Base-by-base conservation (phyloP, 73 alveolate species). In the Paramecium pentaurelia region DNA sequence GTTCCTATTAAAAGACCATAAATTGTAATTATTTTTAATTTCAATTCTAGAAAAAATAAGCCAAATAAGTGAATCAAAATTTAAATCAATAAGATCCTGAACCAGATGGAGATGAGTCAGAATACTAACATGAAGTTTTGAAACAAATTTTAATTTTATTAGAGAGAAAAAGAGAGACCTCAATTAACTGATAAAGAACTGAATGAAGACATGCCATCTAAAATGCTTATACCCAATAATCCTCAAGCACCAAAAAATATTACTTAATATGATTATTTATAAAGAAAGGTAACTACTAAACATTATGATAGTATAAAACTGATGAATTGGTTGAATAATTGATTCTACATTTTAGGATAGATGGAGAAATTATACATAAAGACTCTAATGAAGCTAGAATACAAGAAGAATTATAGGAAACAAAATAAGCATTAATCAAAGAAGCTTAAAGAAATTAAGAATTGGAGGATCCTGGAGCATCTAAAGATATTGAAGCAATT, bases 191-290 rank as follows among this genome's bases (percentile, higher is more conserved):
- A 90, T 16, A 90, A 93, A 75, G 96, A 93, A 68, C 45, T 93
- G 25, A 96, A 93, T 86, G 97, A 96, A 64, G 99, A 95, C 18
- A 93, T 94, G 88, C 94, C 95, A 20, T 73, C 94, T 60, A 95
- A 96, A 88, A 73, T 96, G 84, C 94, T 96, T 49, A 93, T 88
- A 71, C 92, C 97, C 9, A 95, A 93, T 83, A 96, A 96, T 86
- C 99, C 99, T n/a, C 95, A 93, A 84, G 98, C 98, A 47, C 98
- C 99, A 12, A 96, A 95, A 70, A 96, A 96, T 68, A 75, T 93
- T 40, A 93, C 98, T 64, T 88, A 87, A 85, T 96, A 92, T 77
- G 95, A 95, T 40, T 88, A 88, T 86, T 94, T 94, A 60, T 97
- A 93, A 37, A 93, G 96, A 38, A 89, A 89, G 59, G 91, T 80